A percentile compares a stretch with the other conserved stretches of the same genome.
These are phyloP conservation scores for Santalum album DNA, from an alignment of 164 flowering plant genomes.

Conservation along the genomic window DNA sequence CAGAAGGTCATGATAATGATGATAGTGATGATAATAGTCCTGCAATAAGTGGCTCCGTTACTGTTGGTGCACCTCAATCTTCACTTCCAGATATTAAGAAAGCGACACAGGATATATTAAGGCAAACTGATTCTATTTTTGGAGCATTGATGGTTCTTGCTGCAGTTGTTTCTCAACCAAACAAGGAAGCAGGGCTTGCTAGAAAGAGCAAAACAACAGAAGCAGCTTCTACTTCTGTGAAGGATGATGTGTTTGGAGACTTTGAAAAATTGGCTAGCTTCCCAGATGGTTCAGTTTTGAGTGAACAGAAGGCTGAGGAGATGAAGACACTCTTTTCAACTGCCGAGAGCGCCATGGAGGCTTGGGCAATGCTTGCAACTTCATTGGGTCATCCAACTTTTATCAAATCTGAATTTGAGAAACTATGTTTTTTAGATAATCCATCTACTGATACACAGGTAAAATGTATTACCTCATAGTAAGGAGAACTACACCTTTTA, in stretches of 20 bases:
- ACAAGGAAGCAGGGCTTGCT: slow-evolving; percentile 22
- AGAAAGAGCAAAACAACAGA: slow-evolving; percentile 19
- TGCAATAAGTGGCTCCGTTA: slow-evolving; percentile 14
- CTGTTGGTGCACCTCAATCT: slow-evolving; percentile 23
- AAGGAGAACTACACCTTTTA: too few relatives aligned
- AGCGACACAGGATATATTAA: slow-evolving; percentile 48
- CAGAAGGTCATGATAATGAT: slow-evolving; percentile 21
- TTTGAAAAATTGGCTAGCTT: slow-evolving; percentile 12
- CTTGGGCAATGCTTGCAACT: slow-evolving; percentile 98
- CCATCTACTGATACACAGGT: slow-evolving; percentile 87
- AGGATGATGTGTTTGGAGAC: slow-evolving; percentile 12
- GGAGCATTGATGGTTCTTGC: slow-evolving; percentile 66
- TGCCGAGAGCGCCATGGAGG: slow-evolving; percentile 99
- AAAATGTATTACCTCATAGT: slow-evolving; percentile 2
- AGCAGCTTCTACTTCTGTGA: slow-evolving; percentile 14
- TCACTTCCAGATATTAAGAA: slow-evolving; percentile 70
- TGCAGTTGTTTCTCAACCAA: slow-evolving; percentile 46
- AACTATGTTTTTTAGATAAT: slow-evolving; percentile 87
- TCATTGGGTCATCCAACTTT: slow-evolving; percentile 91
- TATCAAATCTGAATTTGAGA: slow-evolving; percentile 95
- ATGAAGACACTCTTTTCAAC: slow-evolving; percentile 73
- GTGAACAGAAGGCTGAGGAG: slow-evolving; percentile 68
- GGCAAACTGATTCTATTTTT: slow-evolving; percentile 56
- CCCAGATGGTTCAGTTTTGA: slow-evolving; percentile 25
- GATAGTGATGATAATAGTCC: slow-evolving; percentile 10